These are phyloP conservation scores for Pleurotus tuber-regium DNA, from an alignment of 768 basidiomycete genomes.

Conservation along the genomic window DNA sequence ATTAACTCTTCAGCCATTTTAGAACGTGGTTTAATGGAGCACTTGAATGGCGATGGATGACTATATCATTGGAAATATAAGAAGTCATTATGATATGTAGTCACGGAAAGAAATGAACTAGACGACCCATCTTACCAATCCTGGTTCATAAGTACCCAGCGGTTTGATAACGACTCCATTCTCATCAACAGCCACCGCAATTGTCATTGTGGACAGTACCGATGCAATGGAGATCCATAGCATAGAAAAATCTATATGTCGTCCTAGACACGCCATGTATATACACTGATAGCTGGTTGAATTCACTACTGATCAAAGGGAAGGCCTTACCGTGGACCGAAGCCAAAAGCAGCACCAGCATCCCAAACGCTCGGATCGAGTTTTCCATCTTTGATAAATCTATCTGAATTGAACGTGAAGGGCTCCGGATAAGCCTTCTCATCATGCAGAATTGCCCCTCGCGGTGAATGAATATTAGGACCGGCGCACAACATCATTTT, in stretches of 20 bases:
- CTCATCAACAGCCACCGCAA: not conserved
- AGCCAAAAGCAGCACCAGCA: constrained; percentile 8
- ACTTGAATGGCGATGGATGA: too few relatives aligned
- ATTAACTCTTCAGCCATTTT: not conserved
- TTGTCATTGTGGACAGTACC: not conserved
- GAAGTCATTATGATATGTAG: not conserved
- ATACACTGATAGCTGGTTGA: not conserved
- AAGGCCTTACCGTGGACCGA: not conserved
- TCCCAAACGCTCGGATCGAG: constrained; percentile 14
- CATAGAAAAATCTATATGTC: not conserved
- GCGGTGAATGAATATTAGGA: too few relatives aligned
- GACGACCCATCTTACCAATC: not conserved
- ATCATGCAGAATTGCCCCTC: constrained; percentile 30
- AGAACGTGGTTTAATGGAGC: not conserved
- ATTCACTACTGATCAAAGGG: not conserved
- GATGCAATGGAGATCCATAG: not conserved
- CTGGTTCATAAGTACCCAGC: not conserved
- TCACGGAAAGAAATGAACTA: not conserved
- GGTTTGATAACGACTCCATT: not conserved
- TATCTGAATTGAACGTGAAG: constrained; percentile 22
- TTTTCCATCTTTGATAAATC: constrained; percentile 18
- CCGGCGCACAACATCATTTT: too few relatives aligned
- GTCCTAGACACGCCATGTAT: not conserved
- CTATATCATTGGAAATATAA: not conserved
- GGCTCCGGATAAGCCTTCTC: constrained; percentile 26